A percentile compares a stretch with the other conserved stretches of the same genome.
These are phyloP conservation scores for Parasarocladium wereldwijsianum DNA, from an alignment of 2,329 filamentous ascomycete species.

Conservation along the genomic window DNA sequence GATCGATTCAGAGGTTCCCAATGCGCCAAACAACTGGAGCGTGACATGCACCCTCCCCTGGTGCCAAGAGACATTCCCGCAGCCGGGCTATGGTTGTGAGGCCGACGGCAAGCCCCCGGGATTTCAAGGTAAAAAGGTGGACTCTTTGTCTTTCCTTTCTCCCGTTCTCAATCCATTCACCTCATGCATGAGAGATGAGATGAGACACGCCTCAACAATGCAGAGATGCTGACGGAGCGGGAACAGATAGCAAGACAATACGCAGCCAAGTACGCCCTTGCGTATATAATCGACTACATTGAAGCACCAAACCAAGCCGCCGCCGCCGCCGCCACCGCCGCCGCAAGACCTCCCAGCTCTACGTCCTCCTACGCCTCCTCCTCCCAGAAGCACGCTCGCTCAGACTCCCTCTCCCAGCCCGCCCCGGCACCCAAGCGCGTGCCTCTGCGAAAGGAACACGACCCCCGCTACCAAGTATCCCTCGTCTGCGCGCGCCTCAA, in stretches of 20 bases:
- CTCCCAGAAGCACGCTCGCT: too few species aligned
- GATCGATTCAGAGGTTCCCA: too few species aligned
- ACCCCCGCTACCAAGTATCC: too few species aligned
- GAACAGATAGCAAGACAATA: slow-evolving; percentile 32
- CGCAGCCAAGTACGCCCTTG: slow-evolving; percentile 32
- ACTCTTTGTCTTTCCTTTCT: too few species aligned
- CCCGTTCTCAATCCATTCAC: too few species aligned
- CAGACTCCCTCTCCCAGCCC: too few species aligned
- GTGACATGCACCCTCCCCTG: slow-evolving; percentile 12
- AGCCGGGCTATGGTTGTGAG: slow-evolving; percentile 19
- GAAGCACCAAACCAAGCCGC: slow-evolving; percentile 2
- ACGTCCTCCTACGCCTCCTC: neutral
- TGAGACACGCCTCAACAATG: neutral
- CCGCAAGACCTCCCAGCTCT: neutral
- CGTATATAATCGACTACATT: slow-evolving; percentile 22
- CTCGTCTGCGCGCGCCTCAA: too few species aligned
- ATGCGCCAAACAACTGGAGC: too few species aligned
- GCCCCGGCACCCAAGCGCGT: too few species aligned
- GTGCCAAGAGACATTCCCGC: slow-evolving; percentile 11
- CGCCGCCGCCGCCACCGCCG: neutral
- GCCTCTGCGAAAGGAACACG: too few species aligned
- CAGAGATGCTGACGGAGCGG: neutral
- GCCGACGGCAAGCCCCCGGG: slow-evolving; percentile 13
- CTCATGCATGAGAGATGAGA: too few species aligned
- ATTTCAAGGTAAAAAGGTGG: slow-evolving; percentile 32